Conservation (phyloP, 1,139 yeast genomes). For the Saccharomyces hybrid region DNA sequence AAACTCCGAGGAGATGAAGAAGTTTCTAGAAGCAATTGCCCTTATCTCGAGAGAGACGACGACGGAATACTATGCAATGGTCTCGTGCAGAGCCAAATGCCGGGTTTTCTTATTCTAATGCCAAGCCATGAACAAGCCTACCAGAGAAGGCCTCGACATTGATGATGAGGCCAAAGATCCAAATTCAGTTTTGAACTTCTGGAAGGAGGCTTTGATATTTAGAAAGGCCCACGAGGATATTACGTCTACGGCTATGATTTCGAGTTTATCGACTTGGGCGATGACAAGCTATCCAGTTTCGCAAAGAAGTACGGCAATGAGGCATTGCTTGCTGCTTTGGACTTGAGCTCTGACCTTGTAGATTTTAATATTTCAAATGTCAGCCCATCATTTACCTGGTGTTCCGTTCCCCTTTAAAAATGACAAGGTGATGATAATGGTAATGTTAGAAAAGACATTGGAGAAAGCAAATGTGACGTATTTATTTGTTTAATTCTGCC, state of each 20-base stretch:
- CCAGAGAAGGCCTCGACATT: background rate
- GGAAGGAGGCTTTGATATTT: background rate
- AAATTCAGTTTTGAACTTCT: background rate
- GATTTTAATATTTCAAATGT: too few species aligned
- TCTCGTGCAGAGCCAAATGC: background rate
- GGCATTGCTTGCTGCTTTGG: background rate
- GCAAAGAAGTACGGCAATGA: background rate
- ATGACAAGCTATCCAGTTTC: background rate
- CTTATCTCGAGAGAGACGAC: background rate
- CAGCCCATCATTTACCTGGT: too few species aligned
- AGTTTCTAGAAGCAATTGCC: background rate
- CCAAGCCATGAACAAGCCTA: background rate
- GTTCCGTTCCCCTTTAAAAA: too few species aligned
- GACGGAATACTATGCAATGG: background rate
- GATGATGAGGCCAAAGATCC: background rate
- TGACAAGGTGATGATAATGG: too few species aligned
- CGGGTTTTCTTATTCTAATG: background rate
- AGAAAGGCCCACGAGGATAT: background rate
- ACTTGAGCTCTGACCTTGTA: background rate
- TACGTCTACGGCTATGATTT: background rate
- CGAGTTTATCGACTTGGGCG: background rate
- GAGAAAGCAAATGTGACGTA: too few species aligned
- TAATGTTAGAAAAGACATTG: too few species aligned
- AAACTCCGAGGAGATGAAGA: too few species aligned
- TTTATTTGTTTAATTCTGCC: too few species aligned